Conservation (phyloP, 495 filamentous ascomycete genomes). For the Astrothelium macrocarpum region DNA sequence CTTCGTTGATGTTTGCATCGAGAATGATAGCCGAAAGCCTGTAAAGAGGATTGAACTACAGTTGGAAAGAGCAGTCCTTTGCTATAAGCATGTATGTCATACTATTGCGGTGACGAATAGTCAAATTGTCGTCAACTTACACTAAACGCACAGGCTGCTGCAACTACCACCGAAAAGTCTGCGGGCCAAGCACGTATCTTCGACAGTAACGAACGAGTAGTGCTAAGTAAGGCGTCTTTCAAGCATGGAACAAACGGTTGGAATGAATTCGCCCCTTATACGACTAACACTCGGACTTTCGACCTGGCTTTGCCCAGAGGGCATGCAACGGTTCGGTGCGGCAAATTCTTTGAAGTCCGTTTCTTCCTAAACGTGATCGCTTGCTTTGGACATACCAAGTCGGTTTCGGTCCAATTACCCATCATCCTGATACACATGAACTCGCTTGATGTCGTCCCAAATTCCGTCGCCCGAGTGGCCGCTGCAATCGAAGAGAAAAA, state of each 20-base stretch:
- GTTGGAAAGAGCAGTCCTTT: conserved; percentile 36
- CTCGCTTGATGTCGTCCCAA: conserved; percentile 51
- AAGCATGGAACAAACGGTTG: conserved; percentile 36
- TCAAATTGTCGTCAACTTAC: conserved; percentile 5
- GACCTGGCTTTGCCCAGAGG: conserved; percentile 44
- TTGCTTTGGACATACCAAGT: conserved; percentile 36
- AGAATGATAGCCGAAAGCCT: conserved; percentile 39
- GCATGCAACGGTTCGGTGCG: conserved; percentile 40
- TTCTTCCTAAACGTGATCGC: conserved; percentile 44
- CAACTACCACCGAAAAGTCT: conserved; percentile 38
- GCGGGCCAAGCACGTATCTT: conserved; percentile 44
- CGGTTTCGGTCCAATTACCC: conserved; percentile 44
- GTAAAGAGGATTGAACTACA: conserved; percentile 43
- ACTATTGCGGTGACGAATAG: neutral
- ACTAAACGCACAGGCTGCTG: conserved; percentile 33
- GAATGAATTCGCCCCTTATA: conserved; percentile 37
- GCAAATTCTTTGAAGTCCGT: conserved; percentile 44
- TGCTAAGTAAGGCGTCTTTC: conserved; percentile 32
- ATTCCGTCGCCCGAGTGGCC: conserved; percentile 47
- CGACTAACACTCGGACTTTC: conserved; percentile 42
- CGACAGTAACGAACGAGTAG: conserved; percentile 39
- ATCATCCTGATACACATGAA: conserved; percentile 51
- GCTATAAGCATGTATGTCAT: conserved; percentile 39
- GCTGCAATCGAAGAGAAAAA: conserved; percentile 45
- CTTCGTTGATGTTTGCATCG: conserved; percentile 45